Evolutionary conservation across 1,284 basidiomycete species (phyloP), one percentile per base, ranked within the genome.

Genomic region (Ustilago nuda): DNA sequence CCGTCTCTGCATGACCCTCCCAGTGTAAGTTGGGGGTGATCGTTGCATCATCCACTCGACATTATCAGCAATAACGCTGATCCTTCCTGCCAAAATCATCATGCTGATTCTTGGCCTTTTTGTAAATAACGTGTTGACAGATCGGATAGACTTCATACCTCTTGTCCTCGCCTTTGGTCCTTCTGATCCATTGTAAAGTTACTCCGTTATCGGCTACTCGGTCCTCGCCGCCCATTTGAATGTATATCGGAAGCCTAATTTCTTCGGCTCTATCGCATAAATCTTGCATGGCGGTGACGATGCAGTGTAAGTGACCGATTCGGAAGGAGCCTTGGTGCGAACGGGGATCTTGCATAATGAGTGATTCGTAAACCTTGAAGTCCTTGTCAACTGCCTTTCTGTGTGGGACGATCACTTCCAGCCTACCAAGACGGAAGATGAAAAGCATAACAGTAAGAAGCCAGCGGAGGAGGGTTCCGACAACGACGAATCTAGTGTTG

Each of bases 51-150:
- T 84, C 83, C 83, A 84, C 27, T 62, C 81, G 19, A 84, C 71
- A 54, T 84, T 84, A 65, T 84, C 82, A 15, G 81, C 78, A 27
- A 84, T 73, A 27, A 84, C 83, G 30, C 66, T 78, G 36, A 84
- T 76, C 11, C 83, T 61, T 0, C 83, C 83, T 1, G 82, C 83
- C 6, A 74, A 56, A 56, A 71, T 84, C 83, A 56, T 84, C 83
- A 53, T 76, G 76, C 67, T 84, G 81, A n/a, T 68, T 72, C 70
- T 84, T 84, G 37, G 79, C 81, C 66, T 84, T 84, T 41, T 81
- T 78, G 70, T 84, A 84, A 52, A 84, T 80, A 30, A 84, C 82
- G 48, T 84, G 83, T 58, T 84, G 83, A 62, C 83, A 84, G 52
- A 84, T 77, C 19, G 83, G 83, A 48, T 84, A 84, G 17, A 84